Evolutionary conservation across 2,329 filamentous ascomycete genomes (phyloP), one percentile per base, ranked within the genome.

Genomic region (Fusarium sp.): DNA sequence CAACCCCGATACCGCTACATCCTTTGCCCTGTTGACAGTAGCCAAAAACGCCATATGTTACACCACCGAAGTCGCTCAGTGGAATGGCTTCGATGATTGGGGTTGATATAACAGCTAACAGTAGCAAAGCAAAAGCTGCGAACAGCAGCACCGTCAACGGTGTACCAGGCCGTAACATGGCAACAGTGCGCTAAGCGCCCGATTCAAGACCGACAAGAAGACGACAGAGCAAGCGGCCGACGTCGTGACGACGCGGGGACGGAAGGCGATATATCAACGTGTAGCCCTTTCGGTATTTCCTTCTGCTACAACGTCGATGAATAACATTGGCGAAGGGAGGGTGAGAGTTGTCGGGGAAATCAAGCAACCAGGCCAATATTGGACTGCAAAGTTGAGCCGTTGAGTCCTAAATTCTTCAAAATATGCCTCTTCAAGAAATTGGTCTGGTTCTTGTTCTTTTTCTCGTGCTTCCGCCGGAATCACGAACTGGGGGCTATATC

Each of bases 21-120:
- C 83, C 81, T 69, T 85, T 82, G 44, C 75, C 72, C 48, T 84
- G 85, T 74, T 90, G 87, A 83, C 96, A 99, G 79, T 90, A 97
- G 33, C 96, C 96, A 85, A 98, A 96, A 55, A 98, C 95, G 55
- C 96, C 96, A 86, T 97, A 98, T 75, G 91, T 91, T 76, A 94
- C 90, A 77, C 92, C 91, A 47, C 91, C 85, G 80, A 91, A 96
- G 59, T 90, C 91, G 42, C 93, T 95, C 47, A 99, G 87, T 15
- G 95, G 94, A 52, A 99, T 97, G 33, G 87, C 89, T 80, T 93
- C 91, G 80, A 98, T 92, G 76, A 99, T 91, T 24, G 96, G 96
- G 1, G 94, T 95, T 3, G 96, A 98, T n/a, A 99, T 85, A 44
- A 95, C 94, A 52, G 95, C 94, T 44, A 99, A 87, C 52, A 98